Conservation (phyloP, 73 alveolate genomes). For the Halteria grandinella region DNA sequence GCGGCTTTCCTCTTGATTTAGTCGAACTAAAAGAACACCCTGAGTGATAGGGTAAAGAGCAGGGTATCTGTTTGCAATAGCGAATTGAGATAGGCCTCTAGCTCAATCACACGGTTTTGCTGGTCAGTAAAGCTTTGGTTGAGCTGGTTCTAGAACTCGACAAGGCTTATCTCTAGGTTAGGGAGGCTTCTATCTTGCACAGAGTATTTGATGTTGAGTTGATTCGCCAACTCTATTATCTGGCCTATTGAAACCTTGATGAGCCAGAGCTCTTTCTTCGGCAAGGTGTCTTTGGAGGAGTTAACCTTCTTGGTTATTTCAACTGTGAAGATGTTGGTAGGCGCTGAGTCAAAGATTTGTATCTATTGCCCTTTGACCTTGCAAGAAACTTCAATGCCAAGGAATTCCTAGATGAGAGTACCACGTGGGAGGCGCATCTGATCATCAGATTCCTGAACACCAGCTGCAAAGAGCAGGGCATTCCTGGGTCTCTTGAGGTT, state of each 20-base stretch:
- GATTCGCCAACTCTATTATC: conserved; percentile 20
- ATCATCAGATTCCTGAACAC: conserved; percentile 5
- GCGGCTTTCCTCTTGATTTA: neutral
- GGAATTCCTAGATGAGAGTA: conserved; percentile 10
- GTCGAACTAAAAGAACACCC: conserved; percentile 35
- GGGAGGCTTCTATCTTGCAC: neutral
- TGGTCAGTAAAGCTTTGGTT: neutral
- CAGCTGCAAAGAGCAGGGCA: neutral
- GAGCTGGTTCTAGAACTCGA: conserved; percentile 19
- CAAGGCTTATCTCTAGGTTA: neutral
- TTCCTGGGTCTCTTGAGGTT: neutral
- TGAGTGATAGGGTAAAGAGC: conserved; percentile 19
- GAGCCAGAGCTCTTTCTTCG: conserved; percentile 9
- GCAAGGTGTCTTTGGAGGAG: neutral
- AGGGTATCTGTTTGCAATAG: conserved; percentile 6
- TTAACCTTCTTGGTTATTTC: conserved; percentile 24
- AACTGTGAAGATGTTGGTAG: conserved; percentile 30
- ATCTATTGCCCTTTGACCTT: conserved; percentile 24
- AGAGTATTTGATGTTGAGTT: conserved; percentile 25
- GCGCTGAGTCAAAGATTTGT: conserved; percentile 25
- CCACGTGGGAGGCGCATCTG: conserved; percentile 1
- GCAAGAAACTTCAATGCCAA: conserved; percentile 14
- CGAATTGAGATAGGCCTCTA: conserved; percentile 20
- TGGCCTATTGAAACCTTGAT: conserved; percentile 6
- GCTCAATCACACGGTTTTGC: conserved; percentile 14